A percentile compares a stretch with the other conserved stretches of the same genome.
These are phyloP conservation scores for Phyllostachys edulis DNA, from an alignment of 176 grass and related monocot genomes.

Conservation along the genomic window DNA sequence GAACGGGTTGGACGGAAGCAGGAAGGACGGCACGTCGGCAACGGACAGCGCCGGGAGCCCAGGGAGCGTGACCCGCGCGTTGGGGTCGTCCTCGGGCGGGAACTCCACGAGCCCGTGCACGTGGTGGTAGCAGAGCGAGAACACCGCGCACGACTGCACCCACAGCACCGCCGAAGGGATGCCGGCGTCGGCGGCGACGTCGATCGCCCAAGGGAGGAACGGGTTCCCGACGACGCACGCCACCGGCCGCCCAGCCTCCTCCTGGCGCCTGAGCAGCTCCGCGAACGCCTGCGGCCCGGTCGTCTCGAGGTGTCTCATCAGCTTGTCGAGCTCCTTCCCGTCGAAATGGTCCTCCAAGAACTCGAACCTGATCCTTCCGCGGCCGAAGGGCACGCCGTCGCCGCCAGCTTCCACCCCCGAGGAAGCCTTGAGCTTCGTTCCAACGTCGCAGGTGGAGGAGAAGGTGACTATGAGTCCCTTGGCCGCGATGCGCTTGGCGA, in stretches of 20 bases:
- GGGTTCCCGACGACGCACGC: slow-evolving; percentile 67
- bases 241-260: slow-evolving; percentile 43
- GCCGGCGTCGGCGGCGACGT: slow-evolving; percentile 52
- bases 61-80: slow-evolving; percentile 29
- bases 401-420: slow-evolving; percentile 3
- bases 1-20: slow-evolving; percentile 57
- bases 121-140: slow-evolving; percentile 73
- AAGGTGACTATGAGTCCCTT: slow-evolving; percentile 69
- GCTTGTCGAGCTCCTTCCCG: slow-evolving; percentile 8
- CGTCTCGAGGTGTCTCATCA: slow-evolving; percentile 41
- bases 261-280: slow-evolving; percentile 49
- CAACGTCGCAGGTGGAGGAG: slow-evolving; percentile 43
- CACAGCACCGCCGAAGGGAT: slow-evolving; percentile 66
- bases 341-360: slow-evolving; percentile 44
- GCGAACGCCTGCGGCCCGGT: slow-evolving; percentile 11
- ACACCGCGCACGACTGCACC: slow-evolving; percentile 79
- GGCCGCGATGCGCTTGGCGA: slow-evolving; percentile 68
- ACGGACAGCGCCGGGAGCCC: slow-evolving; percentile 55
- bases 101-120: slow-evolving; percentile 49
- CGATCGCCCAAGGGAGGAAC: slow-evolving; percentile 64
- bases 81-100: slow-evolving; percentile 43
- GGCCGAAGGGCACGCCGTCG: slow-evolving; percentile 38
- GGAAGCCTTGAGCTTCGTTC: slow-evolving; percentile 35
- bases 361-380: slow-evolving; percentile 64
- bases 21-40: slow-evolving; percentile 67